Evolutionary conservation across 352 stramenopile species (phyloP).

Genomic region (Pythium phragmiticola): DNA sequence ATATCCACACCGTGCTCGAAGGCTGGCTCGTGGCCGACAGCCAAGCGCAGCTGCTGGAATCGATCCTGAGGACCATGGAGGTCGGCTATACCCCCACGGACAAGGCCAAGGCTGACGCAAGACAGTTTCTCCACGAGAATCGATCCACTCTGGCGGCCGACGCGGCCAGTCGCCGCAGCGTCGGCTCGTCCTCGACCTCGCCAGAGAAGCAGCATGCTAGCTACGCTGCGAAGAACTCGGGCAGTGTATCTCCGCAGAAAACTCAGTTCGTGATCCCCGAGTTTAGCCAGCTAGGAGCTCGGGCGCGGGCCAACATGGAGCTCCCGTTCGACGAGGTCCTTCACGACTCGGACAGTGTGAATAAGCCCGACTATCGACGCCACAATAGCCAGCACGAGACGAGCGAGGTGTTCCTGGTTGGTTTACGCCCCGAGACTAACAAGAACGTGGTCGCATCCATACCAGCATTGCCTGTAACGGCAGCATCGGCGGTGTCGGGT

Average conservation of each 20-base stretch:
- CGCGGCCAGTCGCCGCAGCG: slow-evolving; percentile 10
- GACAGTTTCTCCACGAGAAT: slow-evolving; percentile 67
- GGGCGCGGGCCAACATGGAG: slow-evolving; percentile 1
- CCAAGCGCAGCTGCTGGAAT: slow-evolving; percentile 53
- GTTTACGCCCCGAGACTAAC: slow-evolving; percentile 9
- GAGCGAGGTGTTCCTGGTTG: slow-evolving; percentile 48
- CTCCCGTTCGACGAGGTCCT: slow-evolving; percentile 24
- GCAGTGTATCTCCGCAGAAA: not conserved
- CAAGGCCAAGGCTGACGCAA: slow-evolving; percentile 45
- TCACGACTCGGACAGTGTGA: not conserved
- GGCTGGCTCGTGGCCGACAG: slow-evolving; percentile 61
- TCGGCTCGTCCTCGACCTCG: not conserved
- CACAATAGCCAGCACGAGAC: slow-evolving; percentile 53
- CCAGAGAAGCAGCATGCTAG: slow-evolving; percentile 9
- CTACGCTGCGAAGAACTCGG: not conserved
- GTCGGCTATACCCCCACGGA: slow-evolving; percentile 47
- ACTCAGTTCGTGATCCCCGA: slow-evolving; percentile 12
- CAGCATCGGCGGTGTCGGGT: not conserved
- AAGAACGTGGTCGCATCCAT: slow-evolving; percentile 12
- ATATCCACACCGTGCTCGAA: slow-evolving; percentile 65
- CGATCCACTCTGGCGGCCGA: slow-evolving; percentile 10
- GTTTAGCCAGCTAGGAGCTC: slow-evolving; percentile 6
- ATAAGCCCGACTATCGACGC: slow-evolving; percentile 23
- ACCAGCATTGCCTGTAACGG: not conserved
- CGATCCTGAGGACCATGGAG: slow-evolving; percentile 71